phyloP scores from a whole-genome alignment of 257 asterid genomes.

The Plectranthus barbatus region DNA sequence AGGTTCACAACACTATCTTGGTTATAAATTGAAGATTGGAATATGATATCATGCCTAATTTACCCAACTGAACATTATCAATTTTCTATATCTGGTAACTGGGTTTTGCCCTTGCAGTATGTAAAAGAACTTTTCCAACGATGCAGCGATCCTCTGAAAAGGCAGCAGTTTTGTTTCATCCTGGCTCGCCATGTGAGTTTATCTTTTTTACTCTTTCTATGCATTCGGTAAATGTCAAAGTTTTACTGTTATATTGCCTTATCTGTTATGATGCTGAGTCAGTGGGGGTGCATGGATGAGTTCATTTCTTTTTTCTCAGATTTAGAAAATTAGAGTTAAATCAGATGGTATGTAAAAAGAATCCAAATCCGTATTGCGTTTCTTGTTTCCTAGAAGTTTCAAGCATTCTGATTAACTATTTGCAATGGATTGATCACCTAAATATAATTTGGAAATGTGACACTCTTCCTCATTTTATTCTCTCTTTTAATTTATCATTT shows the following conservation, averaged over 20 bases:
- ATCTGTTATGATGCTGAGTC: not conserved
- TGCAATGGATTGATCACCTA: not conserved
- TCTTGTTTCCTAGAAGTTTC: not conserved
- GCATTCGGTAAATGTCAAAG: not conserved
- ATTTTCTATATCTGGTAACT: not conserved
- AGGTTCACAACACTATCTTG: not conserved
- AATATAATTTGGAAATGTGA: not conserved
- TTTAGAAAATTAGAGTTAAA: not conserved
- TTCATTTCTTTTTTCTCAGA: not conserved
- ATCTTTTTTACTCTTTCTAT: not conserved
- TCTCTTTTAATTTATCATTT: not conserved
- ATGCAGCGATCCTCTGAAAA: conserved; percentile 46
- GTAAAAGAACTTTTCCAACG: conserved; percentile 59
- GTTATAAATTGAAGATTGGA: conserved; percentile 1
- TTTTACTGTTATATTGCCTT: not conserved
- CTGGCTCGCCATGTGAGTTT: conserved; percentile 90
- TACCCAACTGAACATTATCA: not conserved
- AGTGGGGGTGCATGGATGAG: not conserved
- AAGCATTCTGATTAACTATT: not conserved
- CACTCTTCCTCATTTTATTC: too few relatives aligned
- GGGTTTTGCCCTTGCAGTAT: conserved; percentile 45
- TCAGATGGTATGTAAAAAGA: not conserved
- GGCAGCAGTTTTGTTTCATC: conserved; percentile 77
- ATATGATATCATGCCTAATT: not conserved
- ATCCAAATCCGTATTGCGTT: not conserved